These are phyloP conservation scores for Eucalyptus tenuipes DNA, from an alignment of 345 rosid genomes.

Conservation along the genomic window DNA sequence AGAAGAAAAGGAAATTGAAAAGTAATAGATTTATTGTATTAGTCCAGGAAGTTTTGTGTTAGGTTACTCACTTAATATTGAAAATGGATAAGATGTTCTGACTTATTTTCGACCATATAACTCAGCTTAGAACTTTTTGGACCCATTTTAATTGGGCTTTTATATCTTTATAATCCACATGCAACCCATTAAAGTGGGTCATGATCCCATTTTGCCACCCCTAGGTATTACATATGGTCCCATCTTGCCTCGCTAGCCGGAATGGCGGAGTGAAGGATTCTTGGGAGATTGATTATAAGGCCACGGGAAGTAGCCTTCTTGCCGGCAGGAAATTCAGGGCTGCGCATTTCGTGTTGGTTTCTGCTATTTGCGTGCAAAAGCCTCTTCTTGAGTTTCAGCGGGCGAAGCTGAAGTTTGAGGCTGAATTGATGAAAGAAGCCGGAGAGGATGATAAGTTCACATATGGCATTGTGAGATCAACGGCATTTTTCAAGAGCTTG, in stretches of 20 bases:
- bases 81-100: fast-evolving
- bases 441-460: slow-evolving; percentile 31
- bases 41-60: too few relatives aligned
- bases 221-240: too few relatives aligned
- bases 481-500: slow-evolving; percentile 88
- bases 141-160: too few relatives aligned
- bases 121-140: too few relatives aligned
- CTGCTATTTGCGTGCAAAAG: slow-evolving; percentile 90
- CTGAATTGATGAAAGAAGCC: slow-evolving; percentile 44
- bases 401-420: slow-evolving; percentile 83
- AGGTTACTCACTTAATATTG: too few relatives aligned
- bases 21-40: too few relatives aligned
- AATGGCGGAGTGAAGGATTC: slow-evolving; percentile 85
- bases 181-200: too few relatives aligned
- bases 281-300: slow-evolving; percentile 89
- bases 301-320: slow-evolving; percentile 69
- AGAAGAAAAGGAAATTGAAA: too few relatives aligned
- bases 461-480: slow-evolving; percentile 87
- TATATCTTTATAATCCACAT: too few relatives aligned
- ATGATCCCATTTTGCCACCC: too few relatives aligned
- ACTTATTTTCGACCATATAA: too few relatives aligned
- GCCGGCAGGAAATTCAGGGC: slow-evolving; percentile 78
- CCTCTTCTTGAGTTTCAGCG: slow-evolving; percentile 85
- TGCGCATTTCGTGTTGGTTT: slow-evolving; percentile 69
- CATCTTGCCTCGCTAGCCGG: slow-evolving; percentile 86